These are phyloP conservation scores for Conticribra guillardii DNA, from an alignment of 108 stramenopile genomes.

Conservation along the genomic window DNA sequence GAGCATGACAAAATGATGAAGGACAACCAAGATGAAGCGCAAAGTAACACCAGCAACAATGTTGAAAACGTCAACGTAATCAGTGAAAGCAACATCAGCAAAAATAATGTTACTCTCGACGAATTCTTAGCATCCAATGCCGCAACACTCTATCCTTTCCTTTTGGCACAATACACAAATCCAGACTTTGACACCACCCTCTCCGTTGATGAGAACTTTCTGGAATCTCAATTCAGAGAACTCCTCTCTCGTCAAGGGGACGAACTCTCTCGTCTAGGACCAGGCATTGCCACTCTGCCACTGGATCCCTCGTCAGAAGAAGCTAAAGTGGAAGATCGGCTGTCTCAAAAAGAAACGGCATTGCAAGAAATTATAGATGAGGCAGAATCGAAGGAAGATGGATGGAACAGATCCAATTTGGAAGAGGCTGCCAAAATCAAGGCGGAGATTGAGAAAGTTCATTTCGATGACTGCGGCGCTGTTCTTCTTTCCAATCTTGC, in stretches of 20 bases:
- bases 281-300: slow-evolving; percentile 40
- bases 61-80: not conserved
- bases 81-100: not conserved
- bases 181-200: slow-evolving; percentile 29
- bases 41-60: slow-evolving; percentile 1
- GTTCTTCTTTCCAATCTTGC: slow-evolving; percentile 77
- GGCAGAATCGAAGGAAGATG: slow-evolving; percentile 4
- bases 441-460: slow-evolving; percentile 66
- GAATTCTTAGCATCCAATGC: not conserved
- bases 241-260: slow-evolving; percentile 38
- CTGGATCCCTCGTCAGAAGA: slow-evolving; percentile 44
- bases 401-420: slow-evolving; percentile 39
- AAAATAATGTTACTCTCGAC: not conserved
- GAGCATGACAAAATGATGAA: slow-evolving; percentile 49
- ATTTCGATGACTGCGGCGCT: slow-evolving; percentile 82
- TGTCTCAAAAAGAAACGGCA: slow-evolving; percentile 35
- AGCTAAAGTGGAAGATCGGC: slow-evolving; percentile 20
- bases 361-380: slow-evolving; percentile 35
- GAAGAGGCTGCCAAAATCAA: slow-evolving; percentile 50
- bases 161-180: slow-evolving; percentile 28
- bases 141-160: slow-evolving; percentile 25
- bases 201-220: slow-evolving; percentile 29
- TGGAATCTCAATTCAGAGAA: slow-evolving; percentile 39
- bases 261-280: slow-evolving; percentile 31
- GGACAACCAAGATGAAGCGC: slow-evolving; percentile 43